phyloP scores from a whole-genome alignment of 441 rosid genomes.

The Corymbia calophylla region DNA sequence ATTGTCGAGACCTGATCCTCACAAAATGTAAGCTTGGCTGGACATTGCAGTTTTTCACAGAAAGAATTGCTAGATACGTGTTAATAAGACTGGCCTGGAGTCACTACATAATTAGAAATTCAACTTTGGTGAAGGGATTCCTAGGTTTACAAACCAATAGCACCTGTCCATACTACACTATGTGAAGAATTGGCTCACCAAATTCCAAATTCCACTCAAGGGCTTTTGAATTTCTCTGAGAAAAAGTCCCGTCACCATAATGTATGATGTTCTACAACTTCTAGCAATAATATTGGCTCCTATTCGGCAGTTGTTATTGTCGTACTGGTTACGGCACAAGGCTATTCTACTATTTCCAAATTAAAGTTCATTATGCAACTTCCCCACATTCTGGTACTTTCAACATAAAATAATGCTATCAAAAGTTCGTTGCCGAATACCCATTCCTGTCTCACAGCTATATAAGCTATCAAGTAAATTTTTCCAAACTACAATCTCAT shows the following conservation, averaged over 20 bases:
- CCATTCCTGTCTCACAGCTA: neutral
- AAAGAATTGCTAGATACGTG: neutral
- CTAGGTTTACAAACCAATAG: neutral
- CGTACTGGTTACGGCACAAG: neutral
- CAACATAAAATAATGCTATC: neutral
- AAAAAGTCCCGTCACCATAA: neutral
- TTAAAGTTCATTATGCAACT: neutral
- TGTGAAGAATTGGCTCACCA: neutral
- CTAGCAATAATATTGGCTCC: neutral
- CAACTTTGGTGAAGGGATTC: neutral
- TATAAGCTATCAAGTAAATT: neutral
- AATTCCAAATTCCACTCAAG: neutral
- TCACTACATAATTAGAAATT: neutral
- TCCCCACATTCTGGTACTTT: neutral
- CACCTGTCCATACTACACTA: neutral
- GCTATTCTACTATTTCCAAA: neutral
- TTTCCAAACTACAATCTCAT: neutral
- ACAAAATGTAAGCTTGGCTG: neutral
- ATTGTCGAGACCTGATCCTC: neutral
- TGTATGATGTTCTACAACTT: neutral
- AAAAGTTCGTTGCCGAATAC: neutral
- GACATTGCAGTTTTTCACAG: neutral
- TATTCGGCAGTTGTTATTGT: neutral
- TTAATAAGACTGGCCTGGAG: neutral
- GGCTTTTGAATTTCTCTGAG: neutral